A percentile compares a stretch with the other conserved stretches of the same genome.
Conservation (phyloP, 768 basidiomycete species). For the Mycena floridula region DNA sequence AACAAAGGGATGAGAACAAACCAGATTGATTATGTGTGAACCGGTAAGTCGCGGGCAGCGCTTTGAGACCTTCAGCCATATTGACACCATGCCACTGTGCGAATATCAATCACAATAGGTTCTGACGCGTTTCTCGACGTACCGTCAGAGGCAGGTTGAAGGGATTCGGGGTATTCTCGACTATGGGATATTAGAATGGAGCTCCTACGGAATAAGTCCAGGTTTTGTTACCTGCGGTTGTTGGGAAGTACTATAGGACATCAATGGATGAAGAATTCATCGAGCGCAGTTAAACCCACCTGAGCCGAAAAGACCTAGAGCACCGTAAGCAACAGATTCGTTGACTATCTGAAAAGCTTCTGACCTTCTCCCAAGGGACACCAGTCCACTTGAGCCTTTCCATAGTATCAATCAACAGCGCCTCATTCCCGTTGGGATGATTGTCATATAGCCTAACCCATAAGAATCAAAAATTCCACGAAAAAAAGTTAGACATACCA, state of each 20-base stretch:
- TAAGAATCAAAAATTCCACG: neutral
- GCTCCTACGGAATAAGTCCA: too few species aligned
- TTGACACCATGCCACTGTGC: slow-evolving; percentile 52
- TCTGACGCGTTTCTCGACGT: slow-evolving; percentile 1
- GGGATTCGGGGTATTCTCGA: slow-evolving; percentile 34
- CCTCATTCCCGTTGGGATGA: slow-evolving; percentile 43
- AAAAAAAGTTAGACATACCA: slow-evolving; percentile 29
- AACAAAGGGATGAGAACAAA: slow-evolving; percentile 11
- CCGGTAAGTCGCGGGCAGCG: slow-evolving; percentile 44
- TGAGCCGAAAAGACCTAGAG: too few species aligned
- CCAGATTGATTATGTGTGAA: slow-evolving; percentile 55
- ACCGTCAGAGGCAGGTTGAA: slow-evolving; percentile 37
- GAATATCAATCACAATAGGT: neutral
- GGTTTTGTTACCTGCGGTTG: too few species aligned
- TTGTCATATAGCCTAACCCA: slow-evolving; percentile 44
- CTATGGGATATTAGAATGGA: slow-evolving; percentile 8
- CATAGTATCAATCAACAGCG: slow-evolving; percentile 48
- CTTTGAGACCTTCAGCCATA: slow-evolving; percentile 53
- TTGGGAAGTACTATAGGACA: too few species aligned
- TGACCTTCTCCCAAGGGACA: slow-evolving; percentile 48
- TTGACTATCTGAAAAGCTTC: neutral
- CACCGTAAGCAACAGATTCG: neutral
- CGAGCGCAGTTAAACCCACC: too few species aligned
- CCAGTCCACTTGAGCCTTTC: slow-evolving; percentile 43
- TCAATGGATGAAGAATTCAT: too few species aligned